Base-by-base conservation (phyloP, 257 asterid species). In the Primulina huaijiensis region DNA sequence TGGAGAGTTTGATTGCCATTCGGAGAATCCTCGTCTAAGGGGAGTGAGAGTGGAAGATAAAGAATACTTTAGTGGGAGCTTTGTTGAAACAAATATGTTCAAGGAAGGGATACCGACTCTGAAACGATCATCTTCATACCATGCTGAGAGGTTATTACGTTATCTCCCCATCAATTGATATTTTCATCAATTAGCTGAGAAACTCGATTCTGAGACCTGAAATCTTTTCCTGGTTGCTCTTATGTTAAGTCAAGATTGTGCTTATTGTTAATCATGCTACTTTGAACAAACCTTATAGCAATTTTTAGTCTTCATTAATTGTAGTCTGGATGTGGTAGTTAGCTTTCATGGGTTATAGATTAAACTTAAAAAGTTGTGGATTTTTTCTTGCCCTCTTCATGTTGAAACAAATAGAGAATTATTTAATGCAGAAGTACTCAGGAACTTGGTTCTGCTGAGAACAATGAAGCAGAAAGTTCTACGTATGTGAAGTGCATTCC, bases 31-130 rank as follows among this genome's bases (percentile, higher is more conserved):
- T 40, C 94, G 86, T 72, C 70, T 69, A 57, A 77, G 64, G 80
- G 82, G 97, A 63, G 62, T 85, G 84, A 81, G 75, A 27, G 71
- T 78, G 80, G 99, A 94, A 83, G 93, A 91, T 68, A 91, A 89
- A 76, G 99, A 91, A 75, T 91, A 89, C 82, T 91, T 91, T 50
- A 90, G 97, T 52, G 97, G 98, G 77, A 91, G 97, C 78, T 79
- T 94, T 79, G 76, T 91, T 65, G 99, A 94, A 78, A 86, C 85
- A 65, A 89, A 75, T 77, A 79, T 82, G 71, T 56, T 74, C 73
- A 91, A 85, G 84, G 96, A 87, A 80, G 92, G 88, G 38, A 78
- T 80, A 7, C 77, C 92, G 40, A 70, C 73, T 57, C 80, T 94
- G 34, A 91, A 89, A 81, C 85, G 96, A 68, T 90, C 97, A 37